phyloP scores from a whole-genome alignment of 768 basidiomycete species.

The Arthromyces matolae region DNA sequence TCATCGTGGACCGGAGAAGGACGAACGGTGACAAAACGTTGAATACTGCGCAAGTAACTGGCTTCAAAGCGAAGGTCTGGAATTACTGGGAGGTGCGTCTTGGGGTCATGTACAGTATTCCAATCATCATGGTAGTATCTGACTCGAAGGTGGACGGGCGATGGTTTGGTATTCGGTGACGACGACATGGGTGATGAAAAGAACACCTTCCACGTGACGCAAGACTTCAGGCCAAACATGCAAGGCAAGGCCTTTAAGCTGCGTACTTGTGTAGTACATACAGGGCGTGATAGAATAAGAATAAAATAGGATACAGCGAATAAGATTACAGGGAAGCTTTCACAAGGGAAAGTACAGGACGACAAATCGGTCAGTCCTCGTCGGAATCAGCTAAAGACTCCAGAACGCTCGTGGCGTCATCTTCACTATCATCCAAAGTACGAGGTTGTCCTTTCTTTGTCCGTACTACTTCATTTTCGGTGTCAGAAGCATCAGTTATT shows the following conservation, averaged over 20 bases:
- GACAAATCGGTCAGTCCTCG: no score
- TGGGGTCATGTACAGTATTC: conserved; percentile 18
- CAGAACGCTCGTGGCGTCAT: no score
- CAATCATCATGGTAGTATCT: conserved; percentile 16
- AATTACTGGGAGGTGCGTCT: conserved; percentile 49
- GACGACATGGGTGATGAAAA: conserved; percentile 11
- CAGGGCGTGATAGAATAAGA: not conserved
- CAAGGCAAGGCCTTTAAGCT: no score
- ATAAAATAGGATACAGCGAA: no score
- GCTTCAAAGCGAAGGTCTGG: conserved; percentile 78
- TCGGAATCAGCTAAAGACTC: no score
- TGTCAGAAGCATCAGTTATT: not conserved
- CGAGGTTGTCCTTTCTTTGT: no score
- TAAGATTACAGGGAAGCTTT: no score
- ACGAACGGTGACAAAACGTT: conserved; percentile 45
- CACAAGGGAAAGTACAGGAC: no score
- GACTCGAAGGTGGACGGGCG: conserved; percentile 22
- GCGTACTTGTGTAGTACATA: not conserved
- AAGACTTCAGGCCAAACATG: no score
- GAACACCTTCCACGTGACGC: conserved; percentile 6
- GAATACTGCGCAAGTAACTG: conserved; percentile 62
- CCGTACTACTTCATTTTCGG: not conserved
- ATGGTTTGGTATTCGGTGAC: conserved; percentile 8
- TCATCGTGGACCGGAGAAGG: conserved; percentile 13
- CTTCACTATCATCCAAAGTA: no score